Evolutionary conservation across 768 basidiomycete genomes (phyloP).

Genomic region (Chalciporus pseudorubinellus): DNA sequence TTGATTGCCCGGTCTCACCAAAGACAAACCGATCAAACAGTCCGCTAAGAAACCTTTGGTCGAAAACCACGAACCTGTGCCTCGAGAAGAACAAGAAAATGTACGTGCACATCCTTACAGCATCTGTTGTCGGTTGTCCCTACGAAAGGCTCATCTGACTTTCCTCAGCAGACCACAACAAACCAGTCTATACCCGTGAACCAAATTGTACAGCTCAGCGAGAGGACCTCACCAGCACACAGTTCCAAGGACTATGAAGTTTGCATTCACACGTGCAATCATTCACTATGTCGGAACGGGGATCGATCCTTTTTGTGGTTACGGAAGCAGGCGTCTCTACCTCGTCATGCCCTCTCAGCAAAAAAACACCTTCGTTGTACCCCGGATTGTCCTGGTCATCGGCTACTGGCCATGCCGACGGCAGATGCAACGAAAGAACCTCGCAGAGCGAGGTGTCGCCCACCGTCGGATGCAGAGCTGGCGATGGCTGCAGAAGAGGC

Average conservation of each 20-base stretch:
- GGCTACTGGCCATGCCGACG: constrained; percentile 14
- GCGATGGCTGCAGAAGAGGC: constrained; percentile 15
- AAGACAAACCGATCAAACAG: constrained; percentile 6
- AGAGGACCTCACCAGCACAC: neutral
- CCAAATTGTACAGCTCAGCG: constrained; percentile 5
- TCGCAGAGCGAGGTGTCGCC: constrained; percentile 21
- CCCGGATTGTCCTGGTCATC: constrained; percentile 21
- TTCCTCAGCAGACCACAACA: neutral
- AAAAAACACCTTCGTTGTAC: constrained; percentile 21
- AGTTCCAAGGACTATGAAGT: constrained; percentile 19
- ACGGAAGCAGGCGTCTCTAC: constrained; percentile 20
- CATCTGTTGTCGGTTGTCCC: neutral
- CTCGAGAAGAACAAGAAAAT: constrained; percentile 5
- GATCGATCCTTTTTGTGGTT: constrained; percentile 26
- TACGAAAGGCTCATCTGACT: neutral
- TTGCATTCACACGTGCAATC: constrained; percentile 28
- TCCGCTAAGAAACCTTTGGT: constrained; percentile 3
- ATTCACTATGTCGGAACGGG: constrained; percentile 24
- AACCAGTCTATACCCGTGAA: constrained; percentile 1
- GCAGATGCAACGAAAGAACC: constrained; percentile 22
- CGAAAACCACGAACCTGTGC: neutral
- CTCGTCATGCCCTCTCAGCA: constrained; percentile 25
- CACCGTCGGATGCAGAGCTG: constrained; percentile 21
- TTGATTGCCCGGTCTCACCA: neutral
- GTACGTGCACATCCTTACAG: constrained; percentile 9